These are phyloP conservation scores for Erysimum cheiri DNA, from an alignment of 441 rosid species.

Conservation along the genomic window DNA sequence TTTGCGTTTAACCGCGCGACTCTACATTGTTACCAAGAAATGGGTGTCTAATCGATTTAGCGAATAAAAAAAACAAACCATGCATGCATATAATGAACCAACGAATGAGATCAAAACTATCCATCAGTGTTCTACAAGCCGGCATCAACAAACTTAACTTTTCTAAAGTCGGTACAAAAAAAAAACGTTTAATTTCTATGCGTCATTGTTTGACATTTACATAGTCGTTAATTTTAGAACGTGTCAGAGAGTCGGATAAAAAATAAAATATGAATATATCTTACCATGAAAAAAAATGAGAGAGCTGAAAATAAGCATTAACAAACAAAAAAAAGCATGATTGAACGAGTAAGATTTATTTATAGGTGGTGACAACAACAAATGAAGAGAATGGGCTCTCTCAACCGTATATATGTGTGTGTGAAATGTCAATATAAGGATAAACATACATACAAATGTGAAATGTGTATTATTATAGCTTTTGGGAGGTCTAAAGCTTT, in stretches of 20 bases:
- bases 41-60: slow-evolving; percentile 3
- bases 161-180: neutral
- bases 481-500: slow-evolving; percentile 40
- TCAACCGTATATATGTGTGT: slow-evolving; percentile 7
- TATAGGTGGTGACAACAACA: slow-evolving; percentile 37
- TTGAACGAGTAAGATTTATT: slow-evolving; percentile 17
- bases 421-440: slow-evolving; percentile 29
- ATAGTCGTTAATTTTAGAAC: neutral
- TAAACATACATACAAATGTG: slow-evolving; percentile 32
- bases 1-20: neutral
- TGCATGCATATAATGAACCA: neutral
- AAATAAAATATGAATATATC: neutral
- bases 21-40: neutral
- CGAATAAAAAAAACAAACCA: neutral
- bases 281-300: neutral
- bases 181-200: neutral
- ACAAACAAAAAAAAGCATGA: neutral
- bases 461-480: slow-evolving; percentile 37
- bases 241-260: neutral
- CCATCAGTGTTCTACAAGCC: slow-evolving; percentile 9
- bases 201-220: neutral
- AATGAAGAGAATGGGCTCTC: slow-evolving; percentile 37
- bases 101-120: slow-evolving; percentile 1
- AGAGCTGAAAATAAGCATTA: slow-evolving; percentile 15
- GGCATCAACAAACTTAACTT: neutral